Evolutionary conservation across 306 rosid species (phyloP), one percentile per base, ranked within the genome.

Genomic region (Citrullus amarus): DNA sequence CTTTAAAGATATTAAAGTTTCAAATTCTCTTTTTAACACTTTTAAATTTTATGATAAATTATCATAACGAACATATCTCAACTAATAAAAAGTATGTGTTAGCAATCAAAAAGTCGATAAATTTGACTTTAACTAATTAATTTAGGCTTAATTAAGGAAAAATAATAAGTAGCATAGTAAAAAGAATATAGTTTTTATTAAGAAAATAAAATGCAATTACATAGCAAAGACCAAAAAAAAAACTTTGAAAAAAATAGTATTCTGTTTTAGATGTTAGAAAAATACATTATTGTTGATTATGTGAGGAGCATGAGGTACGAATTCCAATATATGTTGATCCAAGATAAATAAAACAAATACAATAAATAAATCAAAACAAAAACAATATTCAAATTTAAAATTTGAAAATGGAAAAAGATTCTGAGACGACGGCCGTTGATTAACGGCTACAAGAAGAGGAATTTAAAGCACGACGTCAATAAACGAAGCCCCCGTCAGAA

Each of bases 401-500:
- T 72, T 72, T 72, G 60, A 72, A 72, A 72, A 20, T 0, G 6
- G 59, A 30, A 25, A 38, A 13, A 69, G 57, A 48, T 72, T 50
- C 43, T 28, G 25, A 15, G 43, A 72, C 7, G 2, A 72, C 77
- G 13, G 77, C 59, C 77, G 77, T 72, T 72, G 8, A 6, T 72
- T 50, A 72, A 72, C 77, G 77, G 59, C 58, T 46, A 22, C 18
- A 3, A 48, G 39, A 22, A 13, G n/a, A 61, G 14, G 57, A 39
- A 2, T 20, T 70, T 14, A 28, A 22, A 71, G 25, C 9, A n/a
- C 14, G 58, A 46, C 59, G 77, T 71, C 77, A 71, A 72, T 50
- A 50, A 50, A 72, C 60, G 77, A 50, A 50, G 3, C 3, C 77
- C 4, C 77, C 77, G 77, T 72, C 77, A 28, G 44, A 72, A 70